phyloP scores from a whole-genome alignment of 2,329 filamentous ascomycete species.

The Metarhizium sp. region DNA sequence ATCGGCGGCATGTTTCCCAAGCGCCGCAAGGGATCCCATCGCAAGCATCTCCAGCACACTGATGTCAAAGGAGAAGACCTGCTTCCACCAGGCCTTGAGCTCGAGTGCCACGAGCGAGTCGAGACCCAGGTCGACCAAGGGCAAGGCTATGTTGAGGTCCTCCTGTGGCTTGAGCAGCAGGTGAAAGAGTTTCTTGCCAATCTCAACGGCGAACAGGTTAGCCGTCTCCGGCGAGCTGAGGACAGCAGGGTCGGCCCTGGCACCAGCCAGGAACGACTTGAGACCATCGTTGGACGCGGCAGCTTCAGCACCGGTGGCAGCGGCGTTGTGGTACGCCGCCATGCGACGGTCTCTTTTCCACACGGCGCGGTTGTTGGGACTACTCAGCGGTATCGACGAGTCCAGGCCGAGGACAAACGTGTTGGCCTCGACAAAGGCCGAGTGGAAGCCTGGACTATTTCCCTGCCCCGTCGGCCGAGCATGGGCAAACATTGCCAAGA shows the following conservation, averaged over 20 bases:
- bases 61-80: constrained; percentile 13
- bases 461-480: background rate
- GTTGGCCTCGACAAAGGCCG: background rate
- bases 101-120: constrained; percentile 16
- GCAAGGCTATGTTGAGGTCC: background rate
- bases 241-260: background rate
- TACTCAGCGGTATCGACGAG: constrained; percentile 7
- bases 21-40: constrained; percentile 8
- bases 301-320: background rate
- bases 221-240: background rate
- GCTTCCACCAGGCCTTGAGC: constrained; percentile 13
- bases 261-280: background rate
- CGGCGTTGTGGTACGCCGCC: constrained; percentile 10
- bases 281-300: background rate
- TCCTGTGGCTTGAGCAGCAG: constrained; percentile 10
- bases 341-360: constrained; percentile 15
- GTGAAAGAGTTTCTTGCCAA: constrained; percentile 10
- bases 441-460: background rate
- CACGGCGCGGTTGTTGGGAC: constrained; percentile 7
- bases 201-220: constrained; percentile 5
- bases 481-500: background rate
- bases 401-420: constrained; percentile 11
- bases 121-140: constrained; percentile 10
- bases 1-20: constrained; percentile 7
- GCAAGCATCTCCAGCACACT: constrained; percentile 12